Percentiles rank a stretch among this genome's conserved stretches.
These are phyloP conservation scores for Orbilia oligospora DNA, from an alignment of 2,329 filamentous ascomycete species.

Conservation along the genomic window DNA sequence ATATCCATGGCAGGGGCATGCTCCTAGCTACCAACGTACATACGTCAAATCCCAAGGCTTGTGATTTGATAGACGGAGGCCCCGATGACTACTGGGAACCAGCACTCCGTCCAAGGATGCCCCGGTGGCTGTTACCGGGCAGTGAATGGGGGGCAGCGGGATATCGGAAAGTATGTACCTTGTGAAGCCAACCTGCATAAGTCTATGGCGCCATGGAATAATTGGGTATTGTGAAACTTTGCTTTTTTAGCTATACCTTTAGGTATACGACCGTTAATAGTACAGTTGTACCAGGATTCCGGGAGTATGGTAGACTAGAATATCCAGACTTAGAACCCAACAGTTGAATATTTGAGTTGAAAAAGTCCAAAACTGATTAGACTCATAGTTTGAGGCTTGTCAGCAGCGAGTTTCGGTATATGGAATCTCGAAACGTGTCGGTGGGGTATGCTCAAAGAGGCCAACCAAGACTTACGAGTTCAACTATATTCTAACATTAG, in stretches of 20 bases:
- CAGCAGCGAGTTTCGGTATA: conserved; percentile 56
- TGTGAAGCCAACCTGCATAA: conserved; percentile 55
- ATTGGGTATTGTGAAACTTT: conserved; percentile 55
- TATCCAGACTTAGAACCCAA: conserved; percentile 36
- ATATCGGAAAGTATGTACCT: conserved; percentile 41
- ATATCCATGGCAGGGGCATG: conserved; percentile 23
- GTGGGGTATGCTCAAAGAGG: conserved; percentile 12
- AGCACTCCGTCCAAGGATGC: background rate
- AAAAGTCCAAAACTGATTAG: conserved; percentile 35
- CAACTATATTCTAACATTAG: conserved; percentile 60
- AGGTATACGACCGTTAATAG: conserved; percentile 21
- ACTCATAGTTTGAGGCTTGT: conserved; percentile 54
- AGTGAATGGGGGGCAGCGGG: conserved; percentile 48
- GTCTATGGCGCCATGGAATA: conserved; percentile 56
- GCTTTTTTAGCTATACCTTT: conserved; percentile 55
- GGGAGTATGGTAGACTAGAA: conserved; percentile 17
- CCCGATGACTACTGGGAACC: conserved; percentile 28
- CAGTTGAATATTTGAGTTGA: conserved; percentile 50
- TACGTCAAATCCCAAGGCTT: conserved; percentile 53
- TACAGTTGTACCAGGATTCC: background rate
- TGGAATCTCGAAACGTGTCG: conserved; percentile 41
- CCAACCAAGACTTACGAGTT: conserved; percentile 50
- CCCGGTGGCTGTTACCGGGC: conserved; percentile 53
- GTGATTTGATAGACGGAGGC: conserved; percentile 47
- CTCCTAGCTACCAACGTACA: conserved; percentile 40